Evolutionary conservation across 2,329 filamentous ascomycete genomes (phyloP), one percentile per base, ranked within the genome.

Genomic region (Lachnum nothofagi): DNA sequence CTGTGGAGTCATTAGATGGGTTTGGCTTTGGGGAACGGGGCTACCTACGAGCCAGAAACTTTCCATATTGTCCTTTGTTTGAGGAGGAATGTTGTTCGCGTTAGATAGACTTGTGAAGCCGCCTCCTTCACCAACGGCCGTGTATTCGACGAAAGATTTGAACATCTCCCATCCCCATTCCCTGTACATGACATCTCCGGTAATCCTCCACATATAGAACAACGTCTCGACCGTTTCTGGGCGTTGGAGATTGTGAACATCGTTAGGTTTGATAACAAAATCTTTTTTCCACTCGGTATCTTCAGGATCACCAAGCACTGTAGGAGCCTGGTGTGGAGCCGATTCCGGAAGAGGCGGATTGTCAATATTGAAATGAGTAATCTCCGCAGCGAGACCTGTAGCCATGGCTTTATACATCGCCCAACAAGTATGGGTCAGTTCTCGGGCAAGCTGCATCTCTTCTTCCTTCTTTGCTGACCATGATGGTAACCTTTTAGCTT

Each of bases 121-220:
- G 33, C 83, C 83, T 31, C 82, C 82, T 33, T 91, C 85, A 37
- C 80, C 76, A 2, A 95, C 85, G 5, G 86, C 81, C 0, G 88
- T 95, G 68, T 95, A 79, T 62, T 89, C 85, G 68, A 91, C 76
- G 65, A 98, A 98, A 0, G 85, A 83, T 66, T 88, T 83, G 72
- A 98, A 98, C 84, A 98, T 97, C 60, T 95, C 85, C 93, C 93
- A 98, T 12, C 93, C 93, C 91, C 91, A 97, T 62, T 96, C 83
- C 22, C 93, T 81, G 69, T 98, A 98, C 57, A 82, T 85, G 33
- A 80, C 74, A 54, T 98, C 91, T 22, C 87, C 88, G 0, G 93
- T 98, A 67, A 98, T 95, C 54, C 93, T 85, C 86, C 91, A 98
- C 90, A 98, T 95, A 72, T 97, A 95, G 63, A 98, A 91, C 53